Conservation (phyloP, 352 stramenopile genomes). For the Globisporangium ultimum region DNA sequence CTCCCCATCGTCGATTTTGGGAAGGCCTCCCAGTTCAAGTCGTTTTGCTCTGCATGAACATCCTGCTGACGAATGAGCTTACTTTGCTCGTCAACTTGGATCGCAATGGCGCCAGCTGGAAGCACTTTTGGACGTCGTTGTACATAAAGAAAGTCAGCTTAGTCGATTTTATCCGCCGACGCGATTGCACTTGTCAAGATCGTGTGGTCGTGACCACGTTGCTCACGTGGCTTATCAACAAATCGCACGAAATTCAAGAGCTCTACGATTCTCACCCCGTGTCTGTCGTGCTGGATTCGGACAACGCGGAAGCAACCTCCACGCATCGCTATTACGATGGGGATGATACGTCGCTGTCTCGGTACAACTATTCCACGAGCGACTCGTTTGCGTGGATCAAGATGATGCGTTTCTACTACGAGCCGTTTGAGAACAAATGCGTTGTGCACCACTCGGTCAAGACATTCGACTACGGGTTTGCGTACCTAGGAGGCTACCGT, state of each 20-base stretch:
- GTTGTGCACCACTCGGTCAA: conserved; percentile 58
- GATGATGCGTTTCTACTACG: conserved; percentile 59
- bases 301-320: not conserved
- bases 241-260: conserved; percentile 37
- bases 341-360: conserved; percentile 28
- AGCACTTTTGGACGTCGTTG: conserved; percentile 43
- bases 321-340: conserved; percentile 11
- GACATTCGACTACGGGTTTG: conserved; percentile 61
- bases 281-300: conserved; percentile 7
- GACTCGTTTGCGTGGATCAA: conserved; percentile 62
- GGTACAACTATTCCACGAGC: conserved; percentile 40
- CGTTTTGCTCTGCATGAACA: conserved; percentile 48
- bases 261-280: conserved; percentile 39
- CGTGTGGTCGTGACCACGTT: conserved; percentile 36
- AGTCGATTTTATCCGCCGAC: conserved; percentile 30
- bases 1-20: conserved; percentile 19
- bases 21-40: conserved; percentile 45
- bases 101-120: conserved; percentile 36
- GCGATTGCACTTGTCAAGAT: conserved; percentile 26
- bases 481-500: conserved; percentile 44
- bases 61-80: conserved; percentile 57
- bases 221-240: conserved; percentile 49
- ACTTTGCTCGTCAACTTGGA: conserved; percentile 33
- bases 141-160: conserved; percentile 47
- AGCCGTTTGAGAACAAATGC: conserved; percentile 49